Conservation (phyloP, 441 rosid species). For the Monsonia emarginata region DNA sequence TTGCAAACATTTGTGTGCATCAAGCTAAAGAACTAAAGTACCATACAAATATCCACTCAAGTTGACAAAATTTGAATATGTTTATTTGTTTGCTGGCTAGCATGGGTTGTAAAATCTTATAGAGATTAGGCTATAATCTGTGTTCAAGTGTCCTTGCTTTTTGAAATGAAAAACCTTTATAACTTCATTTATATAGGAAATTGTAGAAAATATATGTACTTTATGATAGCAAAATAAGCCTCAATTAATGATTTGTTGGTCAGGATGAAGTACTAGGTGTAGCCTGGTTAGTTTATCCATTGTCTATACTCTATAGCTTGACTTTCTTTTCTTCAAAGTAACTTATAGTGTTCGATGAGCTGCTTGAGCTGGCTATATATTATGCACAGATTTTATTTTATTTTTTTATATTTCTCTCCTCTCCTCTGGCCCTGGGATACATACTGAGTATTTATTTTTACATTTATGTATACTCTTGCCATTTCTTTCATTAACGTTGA, state of each 20-base stretch:
- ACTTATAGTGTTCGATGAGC: background rate
- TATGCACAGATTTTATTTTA: too few relatives aligned
- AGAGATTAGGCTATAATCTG: background rate
- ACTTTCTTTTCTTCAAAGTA: background rate
- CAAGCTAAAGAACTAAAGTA: background rate
- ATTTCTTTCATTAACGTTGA: conserved; percentile 6
- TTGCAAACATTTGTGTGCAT: background rate
- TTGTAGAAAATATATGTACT: background rate
- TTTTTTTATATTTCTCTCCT: too few relatives aligned
- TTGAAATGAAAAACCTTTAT: background rate
- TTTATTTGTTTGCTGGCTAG: background rate
- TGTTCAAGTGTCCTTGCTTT: background rate
- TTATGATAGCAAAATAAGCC: background rate
- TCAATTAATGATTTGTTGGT: background rate
- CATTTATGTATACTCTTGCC: background rate
- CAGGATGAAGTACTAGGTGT: background rate
- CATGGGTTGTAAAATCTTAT: background rate
- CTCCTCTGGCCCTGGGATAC: background rate
- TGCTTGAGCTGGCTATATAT: background rate
- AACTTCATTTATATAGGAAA: background rate
- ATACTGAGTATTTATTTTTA: background rate
- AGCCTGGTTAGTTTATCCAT: background rate
- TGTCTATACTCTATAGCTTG: background rate
- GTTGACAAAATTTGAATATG: background rate
- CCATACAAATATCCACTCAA: background rate